phyloP scores from a whole-genome alignment of 1,284 basidiomycete species.

The Heterobasidion occidentale region DNA sequence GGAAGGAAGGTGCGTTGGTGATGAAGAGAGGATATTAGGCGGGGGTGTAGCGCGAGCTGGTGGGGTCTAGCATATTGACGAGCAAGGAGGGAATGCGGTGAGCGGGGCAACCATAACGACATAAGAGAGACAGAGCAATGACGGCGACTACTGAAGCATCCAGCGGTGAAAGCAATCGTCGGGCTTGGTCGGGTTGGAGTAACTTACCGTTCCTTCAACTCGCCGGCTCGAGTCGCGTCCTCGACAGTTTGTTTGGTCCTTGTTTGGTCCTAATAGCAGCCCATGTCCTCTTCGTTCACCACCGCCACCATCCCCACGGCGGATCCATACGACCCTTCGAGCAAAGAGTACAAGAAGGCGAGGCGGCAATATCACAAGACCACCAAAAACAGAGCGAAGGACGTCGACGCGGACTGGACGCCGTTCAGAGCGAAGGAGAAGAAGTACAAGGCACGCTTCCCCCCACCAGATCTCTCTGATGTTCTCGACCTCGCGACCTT shows the following conservation, averaged over 20 bases:
- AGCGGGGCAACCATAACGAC: constrained; percentile 60
- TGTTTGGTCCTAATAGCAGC: background rate
- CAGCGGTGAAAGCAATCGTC: too few species aligned
- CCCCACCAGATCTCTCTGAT: constrained; percentile 59
- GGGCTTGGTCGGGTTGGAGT: too few species aligned
- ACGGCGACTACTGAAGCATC: too few species aligned
- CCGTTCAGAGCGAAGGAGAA: constrained; percentile 72
- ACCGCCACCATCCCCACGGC: background rate
- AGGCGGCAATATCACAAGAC: constrained; percentile 48
- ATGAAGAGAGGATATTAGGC: constrained; percentile 21
- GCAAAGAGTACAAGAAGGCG: constrained; percentile 58
- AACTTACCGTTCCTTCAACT: background rate
- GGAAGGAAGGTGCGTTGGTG: constrained; percentile 7
- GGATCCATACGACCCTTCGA: constrained; percentile 30
- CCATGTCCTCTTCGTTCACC: background rate
- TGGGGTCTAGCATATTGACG: constrained; percentile 20
- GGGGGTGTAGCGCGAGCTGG: constrained; percentile 17
- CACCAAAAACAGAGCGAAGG: constrained; percentile 40
- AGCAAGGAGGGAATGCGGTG: constrained; percentile 33
- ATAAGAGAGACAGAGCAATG: constrained; percentile 22
- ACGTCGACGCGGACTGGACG: constrained; percentile 48
- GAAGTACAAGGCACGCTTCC: constrained; percentile 66
- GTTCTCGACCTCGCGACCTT: constrained; percentile 58
- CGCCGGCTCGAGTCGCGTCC: background rate
- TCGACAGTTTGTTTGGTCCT: background rate